A percentile compares a stretch with the other conserved stretches of the same genome.
These are phyloP conservation scores for Polytrichum commune DNA, from an alignment of 225 moss, liverwort and hornwort genomes.

Conservation along the genomic window DNA sequence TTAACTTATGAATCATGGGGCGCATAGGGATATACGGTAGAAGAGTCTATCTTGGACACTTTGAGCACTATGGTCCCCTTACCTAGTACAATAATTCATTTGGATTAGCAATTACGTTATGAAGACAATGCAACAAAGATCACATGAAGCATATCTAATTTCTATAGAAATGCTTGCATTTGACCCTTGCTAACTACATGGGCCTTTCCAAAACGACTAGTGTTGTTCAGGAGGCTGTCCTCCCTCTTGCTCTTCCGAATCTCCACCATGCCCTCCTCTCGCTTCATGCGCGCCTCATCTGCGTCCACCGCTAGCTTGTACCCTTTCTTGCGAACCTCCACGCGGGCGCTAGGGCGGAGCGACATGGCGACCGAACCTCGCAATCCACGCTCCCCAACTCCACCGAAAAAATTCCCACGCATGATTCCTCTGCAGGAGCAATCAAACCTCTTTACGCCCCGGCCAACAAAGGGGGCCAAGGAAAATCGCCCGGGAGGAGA, in stretches of 20 bases:
- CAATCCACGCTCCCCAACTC: not conserved
- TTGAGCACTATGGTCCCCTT: too few species aligned
- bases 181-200: too few species aligned
- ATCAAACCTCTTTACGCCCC: not conserved
- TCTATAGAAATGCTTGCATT: too few species aligned
- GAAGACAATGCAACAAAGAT: too few species aligned
- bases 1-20: too few species aligned
- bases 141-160: too few species aligned
- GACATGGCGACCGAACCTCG: conserved; percentile 33
- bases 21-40: too few species aligned
- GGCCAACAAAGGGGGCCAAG: too few species aligned
- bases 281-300: conserved; percentile 65
- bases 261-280: conserved; percentile 69
- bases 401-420: not conserved
- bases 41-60: too few species aligned
- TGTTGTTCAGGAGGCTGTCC: conserved; percentile 40
- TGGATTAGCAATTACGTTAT: too few species aligned
- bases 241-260: conserved; percentile 67
- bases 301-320: conserved; percentile 70
- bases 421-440: not conserved
- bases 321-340: conserved; percentile 68
- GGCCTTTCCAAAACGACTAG: too few species aligned
- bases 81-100: too few species aligned
- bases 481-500: not conserved
- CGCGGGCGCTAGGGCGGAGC: conserved; percentile 57